phyloP scores from a whole-genome alignment of 2,329 filamentous ascomycete species.

The Blumeriella jaapii region DNA sequence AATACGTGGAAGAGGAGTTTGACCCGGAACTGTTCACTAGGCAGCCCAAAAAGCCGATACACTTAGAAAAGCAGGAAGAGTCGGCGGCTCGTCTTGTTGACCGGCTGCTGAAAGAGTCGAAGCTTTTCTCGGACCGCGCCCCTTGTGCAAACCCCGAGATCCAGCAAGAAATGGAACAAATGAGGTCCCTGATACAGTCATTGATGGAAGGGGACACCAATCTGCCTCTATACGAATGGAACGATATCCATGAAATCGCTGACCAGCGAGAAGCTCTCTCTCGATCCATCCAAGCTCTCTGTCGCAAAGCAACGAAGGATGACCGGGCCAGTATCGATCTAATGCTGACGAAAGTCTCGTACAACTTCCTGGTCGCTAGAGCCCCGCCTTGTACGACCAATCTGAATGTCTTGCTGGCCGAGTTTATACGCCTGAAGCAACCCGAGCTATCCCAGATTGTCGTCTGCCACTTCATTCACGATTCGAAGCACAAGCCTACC shows the following conservation, averaged over 20 bases:
- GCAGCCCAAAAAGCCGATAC: slow-evolving; percentile 14
- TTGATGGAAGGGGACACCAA: slow-evolving; percentile 10
- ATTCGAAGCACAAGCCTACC: slow-evolving; percentile 25
- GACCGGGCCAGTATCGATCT: slow-evolving; percentile 16
- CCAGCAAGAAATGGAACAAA: slow-evolving; percentile 10
- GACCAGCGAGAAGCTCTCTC: slow-evolving; percentile 18
- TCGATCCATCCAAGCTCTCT: slow-evolving; percentile 15
- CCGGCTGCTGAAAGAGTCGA: slow-evolving; percentile 13
- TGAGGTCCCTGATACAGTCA: slow-evolving; percentile 11
- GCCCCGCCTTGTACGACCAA: slow-evolving; percentile 55
- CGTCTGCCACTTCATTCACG: slow-evolving; percentile 37
- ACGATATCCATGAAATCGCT: slow-evolving; percentile 6
- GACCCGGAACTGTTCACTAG: slow-evolving; percentile 10
- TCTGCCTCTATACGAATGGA: slow-evolving; percentile 17
- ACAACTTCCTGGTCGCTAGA: slow-evolving; percentile 53
- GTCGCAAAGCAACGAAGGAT: slow-evolving; percentile 8
- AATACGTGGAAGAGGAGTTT: slow-evolving; percentile 9
- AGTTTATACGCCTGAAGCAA: slow-evolving; percentile 43
- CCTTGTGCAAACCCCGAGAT: not conserved
- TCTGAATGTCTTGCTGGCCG: slow-evolving; percentile 59
- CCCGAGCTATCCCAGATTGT: slow-evolving; percentile 41
- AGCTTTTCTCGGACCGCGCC: slow-evolving; percentile 3
- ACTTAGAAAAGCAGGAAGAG: slow-evolving; percentile 17
- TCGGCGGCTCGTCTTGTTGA: slow-evolving; percentile 18
- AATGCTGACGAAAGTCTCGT: slow-evolving; percentile 34